phyloP scores from a whole-genome alignment of 1,139 yeast species.

The Hansenula anomala region DNA sequence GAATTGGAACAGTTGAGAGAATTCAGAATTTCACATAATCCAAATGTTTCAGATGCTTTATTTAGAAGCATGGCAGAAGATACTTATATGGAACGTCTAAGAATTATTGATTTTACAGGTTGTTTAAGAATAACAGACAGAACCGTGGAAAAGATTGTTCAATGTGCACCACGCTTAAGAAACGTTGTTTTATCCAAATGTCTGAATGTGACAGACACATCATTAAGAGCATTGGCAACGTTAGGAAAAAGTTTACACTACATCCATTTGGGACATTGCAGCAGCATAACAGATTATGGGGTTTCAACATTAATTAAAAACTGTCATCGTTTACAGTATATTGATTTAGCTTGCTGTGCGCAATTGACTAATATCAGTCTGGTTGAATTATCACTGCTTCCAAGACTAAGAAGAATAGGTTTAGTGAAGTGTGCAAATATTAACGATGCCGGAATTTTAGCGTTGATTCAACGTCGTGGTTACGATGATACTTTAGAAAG shows the following conservation, averaged over 20 bases:
- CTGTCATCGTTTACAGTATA: conserved; percentile 85
- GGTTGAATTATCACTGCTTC: conserved; percentile 69
- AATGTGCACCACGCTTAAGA: conserved; percentile 77
- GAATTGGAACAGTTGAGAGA: conserved; percentile 73
- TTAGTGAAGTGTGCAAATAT: conserved; percentile 87
- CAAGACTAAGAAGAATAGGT: conserved; percentile 85
- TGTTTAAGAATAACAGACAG: conserved; percentile 81
- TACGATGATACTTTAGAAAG: conserved; percentile 78
- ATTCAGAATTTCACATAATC: conserved; percentile 73
- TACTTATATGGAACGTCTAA: conserved; percentile 38
- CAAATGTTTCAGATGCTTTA: conserved; percentile 63
- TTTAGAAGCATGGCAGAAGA: conserved; percentile 29
- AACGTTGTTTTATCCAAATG: conserved; percentile 90
- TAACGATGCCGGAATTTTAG: conserved; percentile 80
- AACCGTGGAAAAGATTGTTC: conserved; percentile 67
- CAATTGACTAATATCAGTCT: conserved; percentile 86
- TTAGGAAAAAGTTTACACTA: conserved; percentile 84
- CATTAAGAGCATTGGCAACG: conserved; percentile 64
- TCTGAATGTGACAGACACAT: conserved; percentile 78
- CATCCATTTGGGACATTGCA: conserved; percentile 92
- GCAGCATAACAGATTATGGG: conserved; percentile 84
- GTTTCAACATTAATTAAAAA: conserved; percentile 69
- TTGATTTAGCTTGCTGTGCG: conserved; percentile 91
- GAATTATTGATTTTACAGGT: conserved; percentile 82
- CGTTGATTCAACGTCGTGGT: conserved; percentile 71